Evolutionary conservation across 1,284 basidiomycete species (phyloP).

Genomic region (Lentinula novae-zelandiae): DNA sequence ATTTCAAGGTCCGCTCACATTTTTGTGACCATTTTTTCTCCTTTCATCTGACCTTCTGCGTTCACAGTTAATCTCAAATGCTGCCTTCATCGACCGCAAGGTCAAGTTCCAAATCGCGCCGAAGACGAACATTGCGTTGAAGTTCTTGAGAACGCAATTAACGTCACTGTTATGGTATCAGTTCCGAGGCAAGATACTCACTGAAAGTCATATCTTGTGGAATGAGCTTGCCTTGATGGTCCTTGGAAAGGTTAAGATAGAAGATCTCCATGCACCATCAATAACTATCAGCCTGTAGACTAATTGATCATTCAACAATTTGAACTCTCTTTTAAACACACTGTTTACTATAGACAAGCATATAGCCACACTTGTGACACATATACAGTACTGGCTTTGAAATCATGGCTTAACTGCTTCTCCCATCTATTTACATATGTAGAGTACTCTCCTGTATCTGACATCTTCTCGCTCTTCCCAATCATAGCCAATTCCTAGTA

Average conservation of each 20-base stretch:
- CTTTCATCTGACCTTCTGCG: neutral
- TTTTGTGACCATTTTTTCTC: neutral
- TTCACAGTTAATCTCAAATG: slow-evolving; percentile 67
- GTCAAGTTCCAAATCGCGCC: slow-evolving; percentile 71
- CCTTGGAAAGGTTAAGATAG: slow-evolving; percentile 44
- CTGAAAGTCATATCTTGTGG: slow-evolving; percentile 62
- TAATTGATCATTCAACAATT: neutral
- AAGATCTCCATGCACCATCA: slow-evolving; percentile 14
- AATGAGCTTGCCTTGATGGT: slow-evolving; percentile 66
- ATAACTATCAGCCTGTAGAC: slow-evolving; percentile 1
- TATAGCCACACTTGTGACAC: no score
- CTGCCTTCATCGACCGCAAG: slow-evolving; percentile 82
- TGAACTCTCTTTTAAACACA: neutral
- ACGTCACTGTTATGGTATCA: slow-evolving; percentile 60
- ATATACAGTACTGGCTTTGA: no score
- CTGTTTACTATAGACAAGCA: no score
- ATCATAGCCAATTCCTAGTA: no score
- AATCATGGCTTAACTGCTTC: no score
- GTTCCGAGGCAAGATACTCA: slow-evolving; percentile 60
- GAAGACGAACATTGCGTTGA: slow-evolving; percentile 79
- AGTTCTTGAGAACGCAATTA: slow-evolving; percentile 72
- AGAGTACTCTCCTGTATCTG: no score
- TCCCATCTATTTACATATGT: no score
- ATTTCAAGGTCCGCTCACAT: slow-evolving; percentile 67
- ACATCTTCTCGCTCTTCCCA: no score